Evolutionary conservation across 208 protist genomes (phyloP).

Genomic region (Wallacemonas sp.): DNA sequence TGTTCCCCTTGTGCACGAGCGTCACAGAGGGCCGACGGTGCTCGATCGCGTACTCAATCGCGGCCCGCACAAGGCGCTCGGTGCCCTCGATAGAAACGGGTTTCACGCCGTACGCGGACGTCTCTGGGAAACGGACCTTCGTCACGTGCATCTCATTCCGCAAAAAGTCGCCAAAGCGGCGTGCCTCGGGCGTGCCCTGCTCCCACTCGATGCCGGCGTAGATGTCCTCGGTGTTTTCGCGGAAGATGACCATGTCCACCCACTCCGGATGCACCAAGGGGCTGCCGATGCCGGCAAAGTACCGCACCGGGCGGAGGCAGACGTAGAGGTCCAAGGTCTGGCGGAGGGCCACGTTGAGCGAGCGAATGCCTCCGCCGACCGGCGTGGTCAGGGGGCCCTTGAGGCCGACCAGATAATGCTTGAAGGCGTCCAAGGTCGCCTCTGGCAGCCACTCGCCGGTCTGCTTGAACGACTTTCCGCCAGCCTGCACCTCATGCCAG

Average conservation of each 20-base stretch:
- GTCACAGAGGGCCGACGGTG: conserved; percentile 51
- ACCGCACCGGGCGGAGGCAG: conserved; percentile 51
- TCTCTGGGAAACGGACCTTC: conserved; percentile 42
- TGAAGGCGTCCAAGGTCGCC: conserved; percentile 42
- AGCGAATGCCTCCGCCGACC: conserved; percentile 53
- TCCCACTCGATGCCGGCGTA: conserved; percentile 59
- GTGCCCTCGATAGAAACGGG: conserved; percentile 47
- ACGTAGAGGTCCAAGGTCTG: conserved; percentile 52
- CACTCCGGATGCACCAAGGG: conserved; percentile 46
- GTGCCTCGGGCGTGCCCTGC: conserved; percentile 38
- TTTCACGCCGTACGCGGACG: conserved; percentile 51
- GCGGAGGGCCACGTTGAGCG: conserved; percentile 55
- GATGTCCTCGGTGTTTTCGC: conserved; percentile 66
- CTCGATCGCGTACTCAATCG: conserved; percentile 44
- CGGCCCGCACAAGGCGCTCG: conserved; percentile 51
- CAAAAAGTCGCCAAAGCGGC: conserved; percentile 34
- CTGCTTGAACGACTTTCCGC: conserved; percentile 32
- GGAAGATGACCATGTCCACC: conserved; percentile 63
- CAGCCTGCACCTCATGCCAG: conserved; percentile 50
- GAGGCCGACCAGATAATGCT: conserved; percentile 33
- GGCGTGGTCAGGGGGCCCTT: conserved; percentile 50
- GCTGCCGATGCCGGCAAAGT: conserved; percentile 43
- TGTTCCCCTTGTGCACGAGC: conserved; percentile 64
- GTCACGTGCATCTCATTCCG: conserved; percentile 38
- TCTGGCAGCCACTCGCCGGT: conserved; percentile 35